Evolutionary conservation across 169 alveolate genomes (phyloP), one percentile per base, ranked within the genome.

Genomic region (Plasmodium yoelii): DNA sequence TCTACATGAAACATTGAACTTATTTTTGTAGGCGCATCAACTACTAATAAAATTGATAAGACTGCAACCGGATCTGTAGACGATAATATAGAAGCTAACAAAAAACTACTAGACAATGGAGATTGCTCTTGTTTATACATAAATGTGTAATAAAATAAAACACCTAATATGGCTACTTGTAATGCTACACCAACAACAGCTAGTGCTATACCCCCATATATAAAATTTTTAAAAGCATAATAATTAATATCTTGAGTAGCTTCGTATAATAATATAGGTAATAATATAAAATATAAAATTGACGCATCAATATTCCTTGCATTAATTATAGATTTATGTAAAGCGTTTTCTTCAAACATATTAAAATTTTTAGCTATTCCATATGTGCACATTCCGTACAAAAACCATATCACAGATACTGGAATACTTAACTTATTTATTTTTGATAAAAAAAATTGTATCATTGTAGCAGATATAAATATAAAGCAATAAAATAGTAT

Each of bases 31-130:
- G 97, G 97, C 0, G 98, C 97, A 42, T 92, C 92, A 18, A 95
- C 96, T 26, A 94, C 96, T 15, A 88, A 90, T 24, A 95, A 93
- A 19, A 95, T 95, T 0, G 97, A 88, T 18, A 95, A 91, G 24
- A 95, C 98, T 2, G 98, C 98, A 13, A 95, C 96, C n/a, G 98
- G 97, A 64, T 95, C 98, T 0, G 98, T 95, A n/a, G 98, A 95
- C 2, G 96, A 92, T 24, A 95, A 71, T 7, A 95, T 93, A 24
- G 98, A 94, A 15, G 98, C 98, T 28, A 95, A 75, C 9, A 95
- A 74, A 65, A 95, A 95, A 70, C 96, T 92, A 42, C 94, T 91
- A n/a, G 94, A 69, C 57, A 91, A 72, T 1, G 92, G 87, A 46
- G 93, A 59, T 24, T 56, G 73, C 47, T 93, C 88, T 22, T 75